Percentiles rank a stretch among this genome's conserved stretches.
Conservation (phyloP, 1,284 basidiomycete genomes). For the Volvariella volvacea region DNA sequence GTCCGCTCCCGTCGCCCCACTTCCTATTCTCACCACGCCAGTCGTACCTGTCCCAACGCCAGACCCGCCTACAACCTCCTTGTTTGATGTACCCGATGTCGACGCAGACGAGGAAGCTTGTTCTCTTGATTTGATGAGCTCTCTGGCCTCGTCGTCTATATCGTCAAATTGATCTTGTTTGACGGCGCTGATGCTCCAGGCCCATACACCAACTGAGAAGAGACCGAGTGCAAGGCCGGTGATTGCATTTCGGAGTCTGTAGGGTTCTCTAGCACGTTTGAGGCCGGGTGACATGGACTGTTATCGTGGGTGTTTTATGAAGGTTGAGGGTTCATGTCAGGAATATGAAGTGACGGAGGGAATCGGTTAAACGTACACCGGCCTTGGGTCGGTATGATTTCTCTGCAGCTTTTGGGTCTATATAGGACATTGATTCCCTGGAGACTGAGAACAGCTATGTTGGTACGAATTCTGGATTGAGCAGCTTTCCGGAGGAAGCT, state of each 20-base stretch:
- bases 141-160: constrained; percentile 68
- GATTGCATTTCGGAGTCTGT: constrained; percentile 70
- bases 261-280: constrained; percentile 82
- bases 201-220: constrained; percentile 84
- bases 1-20: too few species aligned
- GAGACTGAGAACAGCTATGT: neutral
- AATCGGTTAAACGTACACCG: constrained; percentile 23
- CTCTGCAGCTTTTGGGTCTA: constrained; percentile 28
- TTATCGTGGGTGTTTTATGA: neutral
- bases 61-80: constrained; percentile 7
- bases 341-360: neutral
- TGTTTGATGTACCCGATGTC: constrained; percentile 10
- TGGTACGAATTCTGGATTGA: neutral
- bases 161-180: constrained; percentile 91
- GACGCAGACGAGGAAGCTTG: constrained; percentile 16
- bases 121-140: constrained; percentile 35
- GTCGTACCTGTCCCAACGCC: neutral
- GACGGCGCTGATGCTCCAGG: constrained; percentile 90
- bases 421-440: constrained; percentile 21
- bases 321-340: neutral
- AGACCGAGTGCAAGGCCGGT: constrained; percentile 69
- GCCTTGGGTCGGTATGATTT: constrained; percentile 33
- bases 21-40: neutral
- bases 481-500: too few species aligned
- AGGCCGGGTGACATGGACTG: constrained; percentile 85